Evolutionary conservation across 1,284 basidiomycete genomes (phyloP), one percentile per base, ranked within the genome.

Genomic region (Puccinia coronata): DNA sequence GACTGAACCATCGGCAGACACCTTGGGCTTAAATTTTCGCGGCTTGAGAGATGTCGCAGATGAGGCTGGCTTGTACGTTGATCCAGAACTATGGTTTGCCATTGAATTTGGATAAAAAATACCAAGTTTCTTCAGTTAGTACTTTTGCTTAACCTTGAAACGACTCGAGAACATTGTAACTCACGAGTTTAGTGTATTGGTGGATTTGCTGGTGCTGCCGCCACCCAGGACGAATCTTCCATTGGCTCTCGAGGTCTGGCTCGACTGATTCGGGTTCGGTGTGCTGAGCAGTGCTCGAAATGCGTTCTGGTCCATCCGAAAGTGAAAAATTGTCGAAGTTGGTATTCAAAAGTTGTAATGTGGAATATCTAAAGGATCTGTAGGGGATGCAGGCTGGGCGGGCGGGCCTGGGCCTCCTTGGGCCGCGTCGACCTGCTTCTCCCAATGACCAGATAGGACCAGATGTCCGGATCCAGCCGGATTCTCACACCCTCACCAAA

Each of bases 201-300:
- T 59, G 36, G 69, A 59, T 74, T 34, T 74, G 53, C 25, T 16
- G 36, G 34, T 28, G 51, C 11, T 61, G 34, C 72, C 72, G 5
- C 53, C 39, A 16, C 72, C 72, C 25, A 74, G 55, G 18, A 55
- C 72, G 16, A 59, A n/a, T 20, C 51, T n/a, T 12, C 36, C 53
- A 18, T 57, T 57, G 28, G 20, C 5, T 23, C 47, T 14, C 16
- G 41, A 34, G 3, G 36, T 3, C 57, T 61, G 74, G 18, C 12
- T 49, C 34, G 74, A 34, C 20, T 12, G 39, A n/a, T 34, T 39
- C n/a, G 69, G 57, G 70, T 70, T 47, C 1, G 47, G 12, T 51
- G 69, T 71, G 39, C 47, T 80, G 31, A 80, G 71, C 20, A 80
- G 70, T 3, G 79, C 79, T n/a, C 79, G 79, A 74, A 80, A 80